Evolutionary conservation across 108 stramenopile species (phyloP), one percentile per base, ranked within the genome.

Genomic region (Fragilaria crotonensis): DNA sequence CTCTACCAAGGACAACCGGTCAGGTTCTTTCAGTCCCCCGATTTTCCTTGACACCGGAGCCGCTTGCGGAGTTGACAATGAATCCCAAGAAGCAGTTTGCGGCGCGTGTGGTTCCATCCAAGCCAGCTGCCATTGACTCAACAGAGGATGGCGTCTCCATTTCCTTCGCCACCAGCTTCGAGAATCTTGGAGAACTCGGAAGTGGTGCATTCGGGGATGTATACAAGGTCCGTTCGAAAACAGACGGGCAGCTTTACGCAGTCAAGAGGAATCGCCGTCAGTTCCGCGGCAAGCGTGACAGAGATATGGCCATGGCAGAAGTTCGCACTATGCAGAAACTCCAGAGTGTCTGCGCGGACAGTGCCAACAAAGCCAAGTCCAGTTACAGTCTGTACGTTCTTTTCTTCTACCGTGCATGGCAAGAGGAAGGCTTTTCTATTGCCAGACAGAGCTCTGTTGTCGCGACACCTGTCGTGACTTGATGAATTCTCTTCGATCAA

Each of bases 191-290:
- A 0, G 59, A 67, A 29, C 65, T 92, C 21, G 90, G 90, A 18
- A 82, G 78, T 50, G 90, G 90, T 21, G 69, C 86, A 23, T 88
- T 88, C 64, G 86, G 86, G 1, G 87, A 88, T 50, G 90, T 88
- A 0, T 87, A 80, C 76, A 88, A 88, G 64, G 90, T 84, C n/a
- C 64, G 79, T 30, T 86, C 72, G 4, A 80, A 72, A 32, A 61
- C 48, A 4, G 85, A 88, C 51, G 54, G 62, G 19, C 48, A 57
- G 0, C 62, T 79, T 18, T 92, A 87, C 45, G 90, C 90, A 7
- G 80, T 92, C 33, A 92, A 92, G 65, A 58, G 84, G 9, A 86
- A 84, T 54, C 60, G 85, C 26, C 67, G 82, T 25, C 86, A 86
- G 36, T 91, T 91, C 60, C 84, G 90, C 7, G 86, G 90, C 4